Conservation (phyloP, 2,329 filamentous ascomycete species). For the Phyllosticta capitalensis region DNA sequence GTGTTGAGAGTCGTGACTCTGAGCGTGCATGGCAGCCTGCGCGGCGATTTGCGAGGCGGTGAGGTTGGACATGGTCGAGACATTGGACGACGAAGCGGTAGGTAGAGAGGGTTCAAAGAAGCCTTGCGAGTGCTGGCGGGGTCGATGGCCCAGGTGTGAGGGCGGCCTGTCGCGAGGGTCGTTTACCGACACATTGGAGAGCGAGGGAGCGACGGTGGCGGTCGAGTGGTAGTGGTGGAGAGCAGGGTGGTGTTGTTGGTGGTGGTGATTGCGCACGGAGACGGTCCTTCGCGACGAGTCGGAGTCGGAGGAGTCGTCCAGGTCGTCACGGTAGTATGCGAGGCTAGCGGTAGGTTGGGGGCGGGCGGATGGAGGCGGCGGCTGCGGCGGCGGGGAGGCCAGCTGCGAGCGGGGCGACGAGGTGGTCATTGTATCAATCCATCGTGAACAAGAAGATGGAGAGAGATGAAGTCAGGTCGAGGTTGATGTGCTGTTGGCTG, state of each 20-base stretch:
- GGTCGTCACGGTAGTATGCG: conserved; percentile 12
- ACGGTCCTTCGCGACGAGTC: conserved; percentile 32
- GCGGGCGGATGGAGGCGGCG: conserved; percentile 4
- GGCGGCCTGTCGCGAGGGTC: conserved; percentile 33
- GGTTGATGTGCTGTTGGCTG: background rate
- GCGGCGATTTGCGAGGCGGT: conserved; percentile 70
- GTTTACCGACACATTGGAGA: conserved; percentile 16
- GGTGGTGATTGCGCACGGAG: conserved; percentile 20
- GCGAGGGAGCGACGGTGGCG: conserved; percentile 11
- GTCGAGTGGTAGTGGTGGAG: conserved; percentile 19
- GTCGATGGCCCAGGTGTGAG: conserved; percentile 43
- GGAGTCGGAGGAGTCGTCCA: conserved; percentile 18
- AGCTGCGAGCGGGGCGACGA: conserved; percentile 1
- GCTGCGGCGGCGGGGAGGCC: conserved; percentile 6
- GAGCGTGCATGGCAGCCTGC: conserved; percentile 62
- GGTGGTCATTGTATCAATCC: conserved; percentile 7
- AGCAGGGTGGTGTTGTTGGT: conserved; percentile 28
- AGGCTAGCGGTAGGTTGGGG: background rate
- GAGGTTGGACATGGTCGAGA: conserved; percentile 42
- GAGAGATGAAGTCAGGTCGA: background rate
- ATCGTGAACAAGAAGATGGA: conserved; percentile 1
- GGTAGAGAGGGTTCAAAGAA: conserved; percentile 67
- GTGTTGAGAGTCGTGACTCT: conserved; percentile 39
- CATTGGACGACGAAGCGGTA: conserved; percentile 48
- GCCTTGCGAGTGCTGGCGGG: conserved; percentile 63